Evolutionary conservation across 805 yeast genomes (phyloP).

Genomic region (Yarrowia porcina): DNA sequence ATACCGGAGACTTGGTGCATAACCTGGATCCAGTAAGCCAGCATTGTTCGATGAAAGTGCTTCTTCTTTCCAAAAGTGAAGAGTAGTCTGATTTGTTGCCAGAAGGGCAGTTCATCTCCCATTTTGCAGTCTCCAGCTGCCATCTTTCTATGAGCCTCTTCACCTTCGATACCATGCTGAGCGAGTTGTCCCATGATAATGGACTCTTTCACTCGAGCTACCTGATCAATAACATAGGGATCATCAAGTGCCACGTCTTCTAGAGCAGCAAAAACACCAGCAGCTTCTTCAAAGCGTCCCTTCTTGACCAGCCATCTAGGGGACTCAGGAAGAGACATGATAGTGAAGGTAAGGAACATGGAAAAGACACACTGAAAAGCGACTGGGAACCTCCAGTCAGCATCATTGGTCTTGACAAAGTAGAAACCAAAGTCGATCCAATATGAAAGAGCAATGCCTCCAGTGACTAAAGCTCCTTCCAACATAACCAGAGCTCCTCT

Average conservation of each 20-base stretch:
- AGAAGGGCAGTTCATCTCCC: constrained; percentile 2
- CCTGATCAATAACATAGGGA: background rate
- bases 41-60: constrained; percentile 32
- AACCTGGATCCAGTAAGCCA: constrained; percentile 41
- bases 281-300: constrained; percentile 47
- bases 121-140: background rate
- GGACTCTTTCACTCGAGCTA: background rate
- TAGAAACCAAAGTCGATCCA: constrained; percentile 45
- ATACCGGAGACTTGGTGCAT: constrained; percentile 89
- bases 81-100: constrained; percentile 2
- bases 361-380: constrained; percentile 63
- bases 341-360: constrained; percentile 54
- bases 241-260: constrained; percentile 6
- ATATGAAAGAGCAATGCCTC: constrained; percentile 72
- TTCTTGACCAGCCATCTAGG: constrained; percentile 79
- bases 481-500: constrained; percentile 68
- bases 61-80: constrained; percentile 17
- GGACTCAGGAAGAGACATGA: constrained; percentile 74
- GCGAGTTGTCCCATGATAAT: background rate
- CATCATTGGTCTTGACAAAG: constrained; percentile 51
- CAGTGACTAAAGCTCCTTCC: constrained; percentile 67
- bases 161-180: background rate
- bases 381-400: constrained; percentile 76
- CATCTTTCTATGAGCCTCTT: background rate
- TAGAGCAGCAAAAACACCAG: constrained; percentile 39